Evolutionary conservation across 495 filamentous ascomycete genomes (phyloP).

Genomic region (Xylaria nigripes): DNA sequence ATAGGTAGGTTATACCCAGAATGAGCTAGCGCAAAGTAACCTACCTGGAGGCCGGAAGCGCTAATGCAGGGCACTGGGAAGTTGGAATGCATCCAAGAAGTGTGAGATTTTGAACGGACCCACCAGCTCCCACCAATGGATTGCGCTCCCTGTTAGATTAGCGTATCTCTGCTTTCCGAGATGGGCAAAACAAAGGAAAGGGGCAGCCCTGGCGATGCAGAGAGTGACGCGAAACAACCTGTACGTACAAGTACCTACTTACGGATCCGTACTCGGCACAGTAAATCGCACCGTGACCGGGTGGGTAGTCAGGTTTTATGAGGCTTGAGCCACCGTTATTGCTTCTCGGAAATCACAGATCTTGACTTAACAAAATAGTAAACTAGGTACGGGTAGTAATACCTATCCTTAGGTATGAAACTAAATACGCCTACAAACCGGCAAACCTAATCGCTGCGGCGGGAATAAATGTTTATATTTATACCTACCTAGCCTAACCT

Average conservation of each 20-base stretch:
- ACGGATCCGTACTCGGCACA: too few species aligned
- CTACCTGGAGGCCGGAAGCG: neutral
- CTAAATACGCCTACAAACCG: too few species aligned
- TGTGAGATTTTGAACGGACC: conserved; percentile 6
- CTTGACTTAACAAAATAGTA: too few species aligned
- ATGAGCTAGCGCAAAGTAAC: neutral
- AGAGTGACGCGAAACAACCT: neutral
- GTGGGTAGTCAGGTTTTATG: neutral
- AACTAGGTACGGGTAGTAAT: too few species aligned
- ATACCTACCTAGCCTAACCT: too few species aligned
- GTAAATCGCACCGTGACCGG: neutral
- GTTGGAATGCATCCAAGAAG: neutral
- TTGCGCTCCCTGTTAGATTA: conserved; percentile 1
- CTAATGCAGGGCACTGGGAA: conserved; percentile 11
- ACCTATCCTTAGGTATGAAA: too few species aligned
- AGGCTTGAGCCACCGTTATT: neutral
- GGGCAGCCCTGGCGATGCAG: neutral
- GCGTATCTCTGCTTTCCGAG: neutral
- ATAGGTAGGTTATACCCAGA: neutral
- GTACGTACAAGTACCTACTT: too few species aligned
- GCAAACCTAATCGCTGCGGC: too few species aligned
- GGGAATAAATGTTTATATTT: too few species aligned
- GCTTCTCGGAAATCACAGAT: neutral
- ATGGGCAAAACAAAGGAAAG: neutral
- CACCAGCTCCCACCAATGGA: neutral